Evolutionary conservation across 176 grass and related monocot genomes (phyloP).

Genomic region (Musa acuminata): DNA sequence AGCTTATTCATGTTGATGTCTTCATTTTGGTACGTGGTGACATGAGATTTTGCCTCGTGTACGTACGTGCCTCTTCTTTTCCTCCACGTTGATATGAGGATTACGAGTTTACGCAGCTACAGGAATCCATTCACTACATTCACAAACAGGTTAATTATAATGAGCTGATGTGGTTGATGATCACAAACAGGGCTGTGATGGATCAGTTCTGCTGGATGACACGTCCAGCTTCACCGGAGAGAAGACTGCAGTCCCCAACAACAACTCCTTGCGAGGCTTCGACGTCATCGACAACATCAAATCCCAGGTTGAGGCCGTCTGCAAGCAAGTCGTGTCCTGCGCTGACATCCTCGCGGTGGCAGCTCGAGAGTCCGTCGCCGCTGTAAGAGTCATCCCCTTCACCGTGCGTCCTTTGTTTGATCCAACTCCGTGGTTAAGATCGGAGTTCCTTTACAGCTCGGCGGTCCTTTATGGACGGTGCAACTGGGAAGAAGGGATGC

Average conservation of each 20-base stretch:
- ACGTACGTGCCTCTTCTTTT: too few relatives aligned
- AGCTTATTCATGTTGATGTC: too few relatives aligned
- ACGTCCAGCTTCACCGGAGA: background rate
- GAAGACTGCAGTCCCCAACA: background rate
- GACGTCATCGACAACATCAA: constrained; percentile 4
- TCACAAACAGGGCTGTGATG: background rate
- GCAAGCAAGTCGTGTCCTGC: constrained; percentile 10
- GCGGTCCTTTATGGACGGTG: background rate
- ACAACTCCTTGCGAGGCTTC: background rate
- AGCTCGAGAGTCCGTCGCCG: background rate
- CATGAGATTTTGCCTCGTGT: too few relatives aligned
- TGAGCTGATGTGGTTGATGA: too few relatives aligned
- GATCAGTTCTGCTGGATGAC: background rate
- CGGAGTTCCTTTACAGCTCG: background rate
- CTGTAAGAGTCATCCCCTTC: background rate
- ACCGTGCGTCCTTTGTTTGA: too few relatives aligned
- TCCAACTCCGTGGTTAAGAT: too few relatives aligned
- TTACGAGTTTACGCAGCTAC: too few relatives aligned
- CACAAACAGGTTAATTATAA: too few relatives aligned
- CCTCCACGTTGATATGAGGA: too few relatives aligned
- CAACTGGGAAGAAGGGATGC: background rate
- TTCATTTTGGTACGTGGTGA: too few relatives aligned
- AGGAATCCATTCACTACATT: too few relatives aligned
- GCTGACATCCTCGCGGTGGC: constrained; percentile 12
- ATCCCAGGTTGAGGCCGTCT: background rate